Evolutionary conservation across 805 yeast species (phyloP), one percentile per base, ranked within the genome.

Genomic region (Scheffersomyces spartinae): DNA sequence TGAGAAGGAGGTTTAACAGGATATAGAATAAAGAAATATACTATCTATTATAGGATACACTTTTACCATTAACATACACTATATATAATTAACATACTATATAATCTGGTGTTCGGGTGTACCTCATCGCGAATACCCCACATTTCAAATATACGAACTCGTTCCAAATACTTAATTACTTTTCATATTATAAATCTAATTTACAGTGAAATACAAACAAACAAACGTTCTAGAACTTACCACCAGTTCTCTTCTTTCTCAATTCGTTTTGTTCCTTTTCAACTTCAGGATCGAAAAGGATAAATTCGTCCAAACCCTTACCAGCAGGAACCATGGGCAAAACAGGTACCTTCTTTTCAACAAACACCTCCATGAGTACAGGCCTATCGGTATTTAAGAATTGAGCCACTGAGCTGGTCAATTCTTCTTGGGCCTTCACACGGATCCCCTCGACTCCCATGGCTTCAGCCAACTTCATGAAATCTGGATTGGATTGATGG

Each of bases 271-370:
- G 79, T 54, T 75, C 71, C 45, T 59, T 63, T 61, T 84, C 95
- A 29, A 74, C 78, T 40, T 71, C 80, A 23, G 84, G 75, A 50
- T 88, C 95, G 55, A 77, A 91, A 24, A 68, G 67, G 39, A 91
- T 80, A 51, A 88, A 86, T 55, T 91, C 97, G 47, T 91, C 88
- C 45, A 91, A 68, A 36, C 81, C 95, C 54, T 81, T 83, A 42
- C 97, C 98, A 33, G 75, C 94, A 27, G 98, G 94, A 28, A 91
- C 97, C 94, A 91, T 85, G 29, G 98, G 98, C 51, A 91, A 69
- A 33, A 91, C 97, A 26, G 96, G 95, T 25, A 88, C 95, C 66
- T 80, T 80, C 68, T 74, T 73, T 61, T 86, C 97, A 17, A 85
- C 91, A 26, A 75, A 44, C 22, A 85, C 97, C 64, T 91, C 98